Evolutionary conservation across 345 rosid species (phyloP).

Genomic region (Raphanus sativus): DNA sequence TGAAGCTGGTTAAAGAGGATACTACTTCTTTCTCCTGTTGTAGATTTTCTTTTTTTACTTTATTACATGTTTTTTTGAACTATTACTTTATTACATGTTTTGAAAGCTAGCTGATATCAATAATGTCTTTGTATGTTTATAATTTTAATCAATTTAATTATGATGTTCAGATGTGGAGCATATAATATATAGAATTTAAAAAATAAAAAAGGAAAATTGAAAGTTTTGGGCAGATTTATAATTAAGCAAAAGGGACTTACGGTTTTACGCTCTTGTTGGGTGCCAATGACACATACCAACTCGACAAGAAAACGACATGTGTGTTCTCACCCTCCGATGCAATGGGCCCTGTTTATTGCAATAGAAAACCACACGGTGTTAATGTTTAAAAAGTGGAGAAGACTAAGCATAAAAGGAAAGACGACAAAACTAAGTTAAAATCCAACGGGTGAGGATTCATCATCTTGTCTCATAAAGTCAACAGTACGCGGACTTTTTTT

Average conservation of each 20-base stretch:
- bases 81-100: not conserved
- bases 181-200: not conserved
- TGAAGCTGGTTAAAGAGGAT: not conserved
- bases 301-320: constrained; percentile 43
- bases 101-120: not conserved
- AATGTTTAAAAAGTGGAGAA: constrained; percentile 12
- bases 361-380: constrained; percentile 38
- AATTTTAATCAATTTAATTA: not conserved
- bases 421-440: constrained; percentile 29
- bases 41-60: not conserved
- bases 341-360: constrained; percentile 37
- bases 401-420: constrained; percentile 2
- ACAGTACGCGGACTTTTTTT: constrained; percentile 12
- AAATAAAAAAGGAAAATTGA: not conserved
- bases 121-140: not conserved
- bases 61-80: not conserved
- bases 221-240: constrained; percentile 20
- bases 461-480: constrained; percentile 26
- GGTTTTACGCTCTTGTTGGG: constrained; percentile 40
- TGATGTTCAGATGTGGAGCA: not conserved
- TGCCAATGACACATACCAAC: constrained; percentile 45
- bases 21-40: not conserved
- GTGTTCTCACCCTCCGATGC: constrained; percentile 26
- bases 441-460: constrained; percentile 33
- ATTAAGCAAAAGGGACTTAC: constrained; percentile 44